Base-by-base conservation (phyloP, 257 asterid genomes). In the Verbascum thapsus region DNA sequence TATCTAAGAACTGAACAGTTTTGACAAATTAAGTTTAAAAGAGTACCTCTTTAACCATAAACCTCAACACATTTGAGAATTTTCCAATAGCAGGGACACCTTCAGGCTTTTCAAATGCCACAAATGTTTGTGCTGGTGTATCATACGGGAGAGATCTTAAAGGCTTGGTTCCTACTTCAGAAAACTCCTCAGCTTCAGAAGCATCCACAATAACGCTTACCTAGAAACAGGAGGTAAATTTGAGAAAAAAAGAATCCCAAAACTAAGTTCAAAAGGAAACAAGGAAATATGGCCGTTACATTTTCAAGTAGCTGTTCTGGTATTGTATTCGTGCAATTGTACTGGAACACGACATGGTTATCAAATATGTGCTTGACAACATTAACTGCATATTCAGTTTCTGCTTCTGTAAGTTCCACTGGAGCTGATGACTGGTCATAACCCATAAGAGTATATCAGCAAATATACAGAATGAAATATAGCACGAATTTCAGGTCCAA, bases 321-420 rank as follows among this genome's bases (percentile, higher is more conserved):
- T 53, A 94, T 88, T 37, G 99, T 94, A 74, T 94, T 94, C 39
- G 94, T 88, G 87, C 97, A 88, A 74, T 90, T 90, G 95, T 88
- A 94, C 79, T 94, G 99, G 76, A 88, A 94, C 61, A 94, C 96
- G 64, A 90, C 88, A 66, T 90, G 96, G 60, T 68, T 42, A 72
- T 90, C 97, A 58, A 78, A 94, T 74, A 88, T 90, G 82, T 90
- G 99, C 83, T 94, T 94, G 78, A 90, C 96, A 67, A 83, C 96
- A 72, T 91, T 86, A 66, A 94, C 99, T 30, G 96, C 90, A 76
- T 94, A 94, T 70, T 94, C 99, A 6, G 99, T 94, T 85, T 94
- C 98, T 55, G 96, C 98, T 81, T 94, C 99, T 19, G 99, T 86
- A 70, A 94, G 99, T 82, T 94, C 99, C 87, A 90, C 96, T 2